Percentiles rank a stretch among this genome's conserved stretches.
Evolutionary conservation across 164 flowering plant species (phyloP).

Genomic region (Amborella trichopoda): DNA sequence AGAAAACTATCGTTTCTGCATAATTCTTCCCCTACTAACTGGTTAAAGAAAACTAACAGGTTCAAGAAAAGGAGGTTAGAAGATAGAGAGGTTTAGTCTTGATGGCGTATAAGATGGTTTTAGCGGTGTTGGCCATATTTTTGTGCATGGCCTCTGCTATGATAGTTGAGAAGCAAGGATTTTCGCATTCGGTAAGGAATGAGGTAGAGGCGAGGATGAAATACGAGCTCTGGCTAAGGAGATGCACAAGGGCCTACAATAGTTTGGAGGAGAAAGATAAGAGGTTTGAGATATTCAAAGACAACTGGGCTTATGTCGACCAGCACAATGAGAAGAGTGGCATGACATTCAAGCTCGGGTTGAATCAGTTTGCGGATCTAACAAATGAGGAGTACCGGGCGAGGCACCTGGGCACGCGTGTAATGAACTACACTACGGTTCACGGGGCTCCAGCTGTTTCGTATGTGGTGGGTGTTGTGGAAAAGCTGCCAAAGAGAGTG

Average conservation of each 20-base stretch:
- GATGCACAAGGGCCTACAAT: conserved; percentile 47
- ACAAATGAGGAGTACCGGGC: conserved; percentile 67
- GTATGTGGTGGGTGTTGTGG: conserved; percentile 39
- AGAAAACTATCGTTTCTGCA: too few relatives aligned
- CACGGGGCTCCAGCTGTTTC: conserved; percentile 14
- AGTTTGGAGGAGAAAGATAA: conserved; percentile 32
- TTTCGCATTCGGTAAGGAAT: too few relatives aligned
- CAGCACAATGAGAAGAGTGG: conserved; percentile 47
- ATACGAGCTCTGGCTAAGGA: conserved; percentile 43
- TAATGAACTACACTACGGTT: not conserved
- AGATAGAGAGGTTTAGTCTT: too few relatives aligned
- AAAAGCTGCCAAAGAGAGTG: conserved; percentile 53
- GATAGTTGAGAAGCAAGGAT: too few relatives aligned
- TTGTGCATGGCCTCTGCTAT: too few relatives aligned
- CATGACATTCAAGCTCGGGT: conserved; percentile 47
- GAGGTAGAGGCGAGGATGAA: too few relatives aligned
- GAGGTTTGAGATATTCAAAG: conserved; percentile 15
- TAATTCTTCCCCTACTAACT: too few relatives aligned
- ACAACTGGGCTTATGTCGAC: conserved; percentile 57
- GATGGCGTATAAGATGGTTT: too few relatives aligned
- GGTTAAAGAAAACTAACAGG: too few relatives aligned
- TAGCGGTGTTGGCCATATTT: too few relatives aligned
- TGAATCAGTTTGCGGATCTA: conserved; percentile 72
- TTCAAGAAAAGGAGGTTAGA: too few relatives aligned
- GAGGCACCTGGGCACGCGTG: conserved; percentile 46